Base-by-base conservation (phyloP, 352 stramenopile species). In the Pythium phragmiticola region DNA sequence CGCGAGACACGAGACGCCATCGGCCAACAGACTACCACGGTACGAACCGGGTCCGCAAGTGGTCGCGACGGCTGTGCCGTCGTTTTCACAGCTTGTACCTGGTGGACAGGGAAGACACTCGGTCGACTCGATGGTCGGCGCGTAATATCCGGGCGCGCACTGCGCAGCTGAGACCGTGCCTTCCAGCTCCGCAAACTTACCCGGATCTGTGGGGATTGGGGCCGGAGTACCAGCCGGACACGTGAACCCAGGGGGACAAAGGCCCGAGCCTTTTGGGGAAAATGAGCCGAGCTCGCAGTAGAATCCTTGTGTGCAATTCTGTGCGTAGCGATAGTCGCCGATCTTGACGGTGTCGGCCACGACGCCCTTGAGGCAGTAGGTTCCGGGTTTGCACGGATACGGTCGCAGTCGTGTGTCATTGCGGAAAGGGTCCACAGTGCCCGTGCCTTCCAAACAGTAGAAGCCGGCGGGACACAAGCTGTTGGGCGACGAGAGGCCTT, bases 341-440 rank as follows among this genome's bases (percentile, higher is more conserved):
- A 82, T 74, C 6, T 73, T 74, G 4, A 98, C 82, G 63, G 92
- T 78, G 54, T 98, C 89, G 0, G 77, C 87, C n/a, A 96, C 89
- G 13, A 98, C 96, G 11, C 97, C 97, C 47, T 87, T 87, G 17
- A 98, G 74, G 63, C 97, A 99, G 73, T 98, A 99, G 16, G 94
- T 98, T 5, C 97, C 97, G 7, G 96, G 90, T 53, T 78, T 84
- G 69, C 96, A 99, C 23, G 97, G 92, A 61, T 98, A 98, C 37
- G 97, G 96, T 5, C 96, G 75, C 36, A 98, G 67, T 2, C 95
- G 95, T 30, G 96, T 99, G 72, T 99, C 96, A 71, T 99, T 99
- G 36, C 96, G 78, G 63, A 98, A 98, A 0, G 88, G 88, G 63
- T 99, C 96, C 30, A 91, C 88, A 2, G 96, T 99, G 1, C 91